Conservation (phyloP, 352 stramenopile species). For the Phytophthora rubi region DNA sequence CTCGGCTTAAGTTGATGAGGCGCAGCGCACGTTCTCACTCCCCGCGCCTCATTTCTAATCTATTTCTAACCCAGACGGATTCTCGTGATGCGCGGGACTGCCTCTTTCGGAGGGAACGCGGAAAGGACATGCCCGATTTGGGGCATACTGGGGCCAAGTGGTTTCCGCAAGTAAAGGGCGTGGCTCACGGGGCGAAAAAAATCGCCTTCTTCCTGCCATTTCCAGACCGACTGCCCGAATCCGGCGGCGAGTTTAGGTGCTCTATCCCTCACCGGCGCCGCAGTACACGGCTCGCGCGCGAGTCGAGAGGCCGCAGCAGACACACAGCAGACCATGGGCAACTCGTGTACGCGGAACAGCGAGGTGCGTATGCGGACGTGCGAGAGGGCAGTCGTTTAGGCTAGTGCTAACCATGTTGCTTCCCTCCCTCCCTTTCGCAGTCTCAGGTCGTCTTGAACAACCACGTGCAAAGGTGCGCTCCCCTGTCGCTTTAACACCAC, state of each 20-base stretch:
- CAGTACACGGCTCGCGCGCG: slow-evolving; percentile 26
- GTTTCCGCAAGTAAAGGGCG: slow-evolving; percentile 26
- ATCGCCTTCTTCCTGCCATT: slow-evolving; percentile 34
- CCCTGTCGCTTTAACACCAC: slow-evolving; percentile 17
- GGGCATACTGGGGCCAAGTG: slow-evolving; percentile 20
- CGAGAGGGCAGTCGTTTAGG: not conserved
- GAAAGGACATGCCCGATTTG: slow-evolving; percentile 18
- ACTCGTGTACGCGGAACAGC: slow-evolving; percentile 65
- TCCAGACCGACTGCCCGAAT: slow-evolving; percentile 35
- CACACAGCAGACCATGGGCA: slow-evolving; percentile 47
- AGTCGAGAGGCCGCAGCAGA: slow-evolving; percentile 16
- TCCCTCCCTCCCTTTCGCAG: slow-evolving; percentile 22
- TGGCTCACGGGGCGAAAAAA: slow-evolving; percentile 17
- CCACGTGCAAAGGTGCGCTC: slow-evolving; percentile 45
- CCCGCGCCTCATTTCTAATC: slow-evolving; percentile 4
- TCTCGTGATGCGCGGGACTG: slow-evolving; percentile 18
- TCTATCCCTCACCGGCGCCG: not conserved
- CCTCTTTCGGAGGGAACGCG: slow-evolving; percentile 22
- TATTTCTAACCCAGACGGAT: slow-evolving; percentile 10
- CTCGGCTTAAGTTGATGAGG: no score
- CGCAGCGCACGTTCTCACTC: not conserved
- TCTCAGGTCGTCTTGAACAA: slow-evolving; percentile 74
- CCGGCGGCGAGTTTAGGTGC: slow-evolving; percentile 13
- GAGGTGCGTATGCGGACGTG: slow-evolving; percentile 36
- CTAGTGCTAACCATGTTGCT: not conserved